Base-by-base conservation (phyloP, 1,284 basidiomycete species). In the Taiwanofungus camphoratus region DNA sequence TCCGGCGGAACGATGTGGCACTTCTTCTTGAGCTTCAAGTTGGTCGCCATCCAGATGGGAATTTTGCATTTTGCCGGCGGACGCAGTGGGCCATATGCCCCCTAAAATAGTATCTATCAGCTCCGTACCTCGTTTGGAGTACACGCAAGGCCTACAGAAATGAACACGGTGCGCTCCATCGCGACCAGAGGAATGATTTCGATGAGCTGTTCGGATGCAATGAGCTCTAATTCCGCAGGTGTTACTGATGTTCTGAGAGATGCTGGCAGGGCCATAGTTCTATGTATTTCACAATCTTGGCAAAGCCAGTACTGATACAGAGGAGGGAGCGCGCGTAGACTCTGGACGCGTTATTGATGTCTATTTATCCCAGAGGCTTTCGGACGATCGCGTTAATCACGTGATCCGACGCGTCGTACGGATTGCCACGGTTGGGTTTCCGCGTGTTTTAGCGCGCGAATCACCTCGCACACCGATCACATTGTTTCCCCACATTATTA, bases 1-100 rank as follows among this genome's bases (percentile, higher is more conserved):
- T 77, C 73, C 2, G 95, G 95, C 0, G 91, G 74, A 4, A 97
- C 74, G 34, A 99, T 88, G 52, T 90, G 79, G 51, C 95, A 98
- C 63, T 95, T 95, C 56, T 88, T 86, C 71, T 96, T 96, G 52
- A 85, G 66, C 64, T 98, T 98, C 42, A 99, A 70, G 55, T 95
- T 92, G 5, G 90, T 69, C 0, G 93, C 95, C 66, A 99, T 85
- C 96, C 95, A 99, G 4, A 98, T 71, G 0, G 96, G 96, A 8
- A 98, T 80, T 47, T 74, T 73, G 18, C 84, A 73, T 60, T 87
- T 87, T 34, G 79, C 75, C 9, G 95, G 93, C 5, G 96, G 95
- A 11, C 83, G 73, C 41, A 99, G 80, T 8, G 96, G 95, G 1
- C 96, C 96, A 57, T 93, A 97, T 44, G 87, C 80, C 41, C 92